Evolutionary conservation across 257 asterid species (phyloP).

Genomic region (Nicotiana sylvestris): DNA sequence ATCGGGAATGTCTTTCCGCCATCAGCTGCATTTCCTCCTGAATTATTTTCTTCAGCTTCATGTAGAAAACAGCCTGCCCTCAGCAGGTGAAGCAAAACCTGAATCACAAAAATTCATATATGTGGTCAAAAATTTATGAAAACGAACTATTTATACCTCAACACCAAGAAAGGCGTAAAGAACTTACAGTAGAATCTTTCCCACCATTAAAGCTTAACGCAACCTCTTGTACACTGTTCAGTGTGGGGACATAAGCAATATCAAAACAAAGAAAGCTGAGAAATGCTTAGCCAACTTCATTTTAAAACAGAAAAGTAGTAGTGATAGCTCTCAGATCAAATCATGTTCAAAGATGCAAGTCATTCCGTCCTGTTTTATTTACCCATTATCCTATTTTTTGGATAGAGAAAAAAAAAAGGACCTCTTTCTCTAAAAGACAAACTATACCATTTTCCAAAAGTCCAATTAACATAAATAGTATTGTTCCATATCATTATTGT

Average conservation of each 20-base stretch:
- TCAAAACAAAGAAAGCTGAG: not conserved
- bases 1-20: slow-evolving; percentile 53
- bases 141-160: slow-evolving; percentile 8
- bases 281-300: not conserved
- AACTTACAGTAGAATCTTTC: slow-evolving; percentile 91
- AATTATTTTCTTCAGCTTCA: slow-evolving; percentile 28
- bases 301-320: not conserved
- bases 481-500: not conserved
- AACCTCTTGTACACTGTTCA: slow-evolving; percentile 71
- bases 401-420: not conserved
- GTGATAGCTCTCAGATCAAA: not conserved
- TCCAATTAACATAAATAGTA: not conserved
- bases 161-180: not conserved
- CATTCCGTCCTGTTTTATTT: not conserved
- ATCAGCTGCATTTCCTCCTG: slow-evolving; percentile 32
- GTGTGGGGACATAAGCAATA: not conserved
- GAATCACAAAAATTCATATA: slow-evolving; percentile 12
- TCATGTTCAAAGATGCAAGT: not conserved
- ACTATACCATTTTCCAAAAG: not conserved
- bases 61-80: slow-evolving; percentile 84
- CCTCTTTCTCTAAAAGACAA: not conserved
- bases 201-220: slow-evolving; percentile 97
- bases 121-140: not conserved
- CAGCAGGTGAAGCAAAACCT: slow-evolving; percentile 90
- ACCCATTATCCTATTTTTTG: not conserved